Conservation (phyloP, 2,329 filamentous ascomycete species). For the Albophoma yamanashiensis region DNA sequence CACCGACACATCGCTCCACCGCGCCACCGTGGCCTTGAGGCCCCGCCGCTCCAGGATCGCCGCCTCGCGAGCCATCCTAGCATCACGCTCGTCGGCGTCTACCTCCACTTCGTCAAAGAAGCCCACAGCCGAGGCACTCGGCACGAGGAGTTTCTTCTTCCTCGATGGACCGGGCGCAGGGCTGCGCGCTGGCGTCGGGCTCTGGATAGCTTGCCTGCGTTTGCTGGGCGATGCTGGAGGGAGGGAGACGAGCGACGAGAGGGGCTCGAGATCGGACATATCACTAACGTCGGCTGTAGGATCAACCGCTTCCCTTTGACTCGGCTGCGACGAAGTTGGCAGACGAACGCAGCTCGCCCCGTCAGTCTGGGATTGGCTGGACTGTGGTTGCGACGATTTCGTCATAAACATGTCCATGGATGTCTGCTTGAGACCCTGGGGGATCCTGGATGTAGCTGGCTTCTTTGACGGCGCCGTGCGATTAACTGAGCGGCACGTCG, state of each 20-base stretch:
- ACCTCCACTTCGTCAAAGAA: constrained; percentile 25
- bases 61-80: constrained; percentile 10
- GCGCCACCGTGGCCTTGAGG: constrained; percentile 7
- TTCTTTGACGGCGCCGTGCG: neutral
- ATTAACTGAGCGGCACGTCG: neutral
- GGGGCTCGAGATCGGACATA: constrained; percentile 7
- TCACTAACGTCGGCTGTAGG: constrained; percentile 3
- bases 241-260: neutral
- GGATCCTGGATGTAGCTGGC: neutral
- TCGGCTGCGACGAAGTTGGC: neutral
- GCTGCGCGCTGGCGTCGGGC: neutral
- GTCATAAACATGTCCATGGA: constrained; percentile 18
- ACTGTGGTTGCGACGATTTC: neutral
- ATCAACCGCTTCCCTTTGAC: neutral
- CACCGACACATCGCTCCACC: constrained; percentile 21
- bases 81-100: constrained; percentile 14
- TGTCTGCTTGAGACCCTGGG: constrained; percentile 19
- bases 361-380: neutral
- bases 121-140: constrained; percentile 23
- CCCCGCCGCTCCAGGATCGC: constrained; percentile 7
- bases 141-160: constrained; percentile 28
- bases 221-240: neutral
- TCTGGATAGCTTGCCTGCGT: constrained; percentile 4
- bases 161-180: constrained; percentile 6
- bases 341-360: neutral